Evolutionary conservation across 257 asterid species (phyloP).

Genomic region (Solanum chaucha): DNA sequence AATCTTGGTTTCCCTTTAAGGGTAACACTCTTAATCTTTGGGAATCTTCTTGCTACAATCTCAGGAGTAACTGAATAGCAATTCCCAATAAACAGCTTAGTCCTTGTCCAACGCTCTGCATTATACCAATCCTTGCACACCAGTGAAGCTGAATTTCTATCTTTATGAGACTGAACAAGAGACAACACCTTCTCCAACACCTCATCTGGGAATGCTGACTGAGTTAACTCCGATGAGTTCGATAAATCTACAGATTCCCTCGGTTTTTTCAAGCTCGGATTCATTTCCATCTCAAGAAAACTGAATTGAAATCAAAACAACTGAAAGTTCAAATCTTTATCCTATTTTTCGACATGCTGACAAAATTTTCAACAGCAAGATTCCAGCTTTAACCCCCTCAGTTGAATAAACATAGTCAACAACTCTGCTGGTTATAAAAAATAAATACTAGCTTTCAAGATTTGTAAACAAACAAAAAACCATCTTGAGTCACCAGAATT

Average conservation of each 20-base stretch:
- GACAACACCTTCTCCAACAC: slow-evolving; percentile 65
- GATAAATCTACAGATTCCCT: slow-evolving; percentile 28
- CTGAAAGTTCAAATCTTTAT: neutral
- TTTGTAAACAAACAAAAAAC: neutral
- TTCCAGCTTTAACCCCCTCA: neutral
- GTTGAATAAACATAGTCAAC: neutral
- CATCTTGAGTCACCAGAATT: neutral
- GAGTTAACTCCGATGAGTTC: slow-evolving; percentile 21
- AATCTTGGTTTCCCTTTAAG: slow-evolving; percentile 76
- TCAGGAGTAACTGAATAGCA: slow-evolving; percentile 81
- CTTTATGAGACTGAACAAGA: slow-evolving; percentile 44
- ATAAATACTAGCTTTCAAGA: neutral
- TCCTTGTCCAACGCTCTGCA: slow-evolving; percentile 77
- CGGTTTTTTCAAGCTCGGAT: slow-evolving; percentile 31
- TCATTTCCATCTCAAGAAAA: slow-evolving; percentile 30
- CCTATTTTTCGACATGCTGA: neutral
- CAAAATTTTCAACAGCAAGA: neutral
- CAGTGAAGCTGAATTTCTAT: slow-evolving; percentile 62
- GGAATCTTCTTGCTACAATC: slow-evolving; percentile 62
- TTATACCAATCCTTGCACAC: slow-evolving; percentile 78
- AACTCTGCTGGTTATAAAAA: neutral
- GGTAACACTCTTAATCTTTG: slow-evolving; percentile 52
- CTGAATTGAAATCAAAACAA: neutral
- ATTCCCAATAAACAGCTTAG: slow-evolving; percentile 66
- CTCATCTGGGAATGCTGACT: slow-evolving; percentile 62